Conservation (phyloP, 768 basidiomycete genomes). For the Clitopilus hobsonii region DNA sequence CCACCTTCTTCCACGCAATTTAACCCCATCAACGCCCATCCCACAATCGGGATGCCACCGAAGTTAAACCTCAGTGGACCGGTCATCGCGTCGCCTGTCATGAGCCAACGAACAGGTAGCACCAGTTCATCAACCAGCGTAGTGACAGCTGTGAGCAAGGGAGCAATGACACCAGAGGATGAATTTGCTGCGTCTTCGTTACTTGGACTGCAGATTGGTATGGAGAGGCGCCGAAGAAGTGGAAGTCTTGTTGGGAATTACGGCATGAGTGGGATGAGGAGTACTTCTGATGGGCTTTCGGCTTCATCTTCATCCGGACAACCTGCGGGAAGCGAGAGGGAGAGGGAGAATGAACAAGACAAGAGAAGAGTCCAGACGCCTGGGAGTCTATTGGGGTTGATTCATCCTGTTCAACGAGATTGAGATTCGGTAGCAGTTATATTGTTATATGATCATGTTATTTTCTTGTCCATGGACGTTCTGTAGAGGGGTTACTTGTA, state of each 20-base stretch:
- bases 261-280: not conserved
- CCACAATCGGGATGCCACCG: constrained; percentile 34
- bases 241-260: constrained; percentile 29
- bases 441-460: too few species aligned
- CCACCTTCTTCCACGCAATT: constrained; percentile 55
- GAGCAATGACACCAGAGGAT: constrained; percentile 53
- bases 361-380: constrained; percentile 10
- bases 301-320: too few species aligned
- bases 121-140: constrained; percentile 12
- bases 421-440: too few species aligned
- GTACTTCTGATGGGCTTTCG: too few species aligned
- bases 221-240: constrained; percentile 29
- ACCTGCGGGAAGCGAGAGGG: too few species aligned
- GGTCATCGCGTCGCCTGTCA: not conserved
- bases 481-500: too few species aligned
- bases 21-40: constrained; percentile 35
- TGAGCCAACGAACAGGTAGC: not conserved
- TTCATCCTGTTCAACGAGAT: not conserved
- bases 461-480: too few species aligned
- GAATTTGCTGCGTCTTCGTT: constrained; percentile 55
- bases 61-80: constrained; percentile 31
- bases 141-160: not conserved
- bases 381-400: constrained; percentile 13
- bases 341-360: not conserved
- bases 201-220: constrained; percentile 59